A percentile compares a stretch with the other conserved stretches of the same genome.
phyloP scores from a whole-genome alignment of 2,329 filamentous ascomycete genomes.

The Claviceps sp. region DNA sequence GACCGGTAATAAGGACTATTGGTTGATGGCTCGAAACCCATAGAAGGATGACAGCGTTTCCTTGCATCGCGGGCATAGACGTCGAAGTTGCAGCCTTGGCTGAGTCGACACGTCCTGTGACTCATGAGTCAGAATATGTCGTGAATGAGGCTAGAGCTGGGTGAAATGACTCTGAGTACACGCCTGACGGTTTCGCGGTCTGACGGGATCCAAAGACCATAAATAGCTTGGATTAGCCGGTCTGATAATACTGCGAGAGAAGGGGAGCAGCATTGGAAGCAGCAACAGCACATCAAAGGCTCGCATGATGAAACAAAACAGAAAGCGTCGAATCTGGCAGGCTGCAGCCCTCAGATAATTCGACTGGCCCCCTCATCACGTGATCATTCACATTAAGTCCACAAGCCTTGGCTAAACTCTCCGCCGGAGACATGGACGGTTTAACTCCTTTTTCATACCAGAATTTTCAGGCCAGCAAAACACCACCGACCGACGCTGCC shows the following conservation, averaged over 20 bases:
- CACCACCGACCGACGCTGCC: conserved; percentile 8
- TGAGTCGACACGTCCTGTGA: background rate
- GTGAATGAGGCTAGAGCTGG: too few relatives aligned
- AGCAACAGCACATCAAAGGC: too few relatives aligned
- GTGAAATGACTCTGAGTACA: too few relatives aligned
- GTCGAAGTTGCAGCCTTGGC: background rate
- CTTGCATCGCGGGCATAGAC: background rate
- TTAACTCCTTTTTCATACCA: conserved; percentile 14
- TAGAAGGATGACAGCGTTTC: background rate
- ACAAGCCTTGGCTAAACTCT: conserved; percentile 5
- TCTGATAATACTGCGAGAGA: too few relatives aligned
- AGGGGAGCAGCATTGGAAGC: too few relatives aligned
- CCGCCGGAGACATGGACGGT: conserved; percentile 4
- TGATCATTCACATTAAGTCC: background rate
- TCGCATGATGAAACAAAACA: too few relatives aligned
- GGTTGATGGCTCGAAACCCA: background rate
- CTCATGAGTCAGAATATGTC: background rate
- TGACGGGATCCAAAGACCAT: too few relatives aligned
- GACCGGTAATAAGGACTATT: background rate
- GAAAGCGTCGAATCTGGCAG: too few relatives aligned
- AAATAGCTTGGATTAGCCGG: too few relatives aligned
- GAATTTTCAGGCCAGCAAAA: conserved; percentile 15
- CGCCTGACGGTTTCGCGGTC: too few relatives aligned
- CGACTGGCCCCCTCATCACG: background rate
- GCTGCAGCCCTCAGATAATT: background rate